phyloP scores from a whole-genome alignment of 1,284 basidiomycete genomes.

The Thecaphora thlaspeos region DNA sequence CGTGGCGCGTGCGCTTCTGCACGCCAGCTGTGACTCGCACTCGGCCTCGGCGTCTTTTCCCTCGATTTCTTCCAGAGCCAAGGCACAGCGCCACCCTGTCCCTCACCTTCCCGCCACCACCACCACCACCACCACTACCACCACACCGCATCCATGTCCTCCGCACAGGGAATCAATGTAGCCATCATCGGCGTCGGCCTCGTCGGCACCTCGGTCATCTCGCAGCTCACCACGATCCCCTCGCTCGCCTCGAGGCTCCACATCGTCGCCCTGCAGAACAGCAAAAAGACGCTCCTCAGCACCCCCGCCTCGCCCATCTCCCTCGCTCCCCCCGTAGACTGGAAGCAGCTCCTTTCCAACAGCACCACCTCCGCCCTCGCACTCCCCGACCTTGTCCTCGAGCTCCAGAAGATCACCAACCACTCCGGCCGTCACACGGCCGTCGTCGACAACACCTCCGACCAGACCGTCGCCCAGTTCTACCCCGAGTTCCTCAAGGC shows the following conservation, averaged over 20 bases:
- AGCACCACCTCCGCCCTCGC: constrained; percentile 37
- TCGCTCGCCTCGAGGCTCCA: constrained; percentile 34
- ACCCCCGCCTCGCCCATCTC: constrained; percentile 19
- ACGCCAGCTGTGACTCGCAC: too few species aligned
- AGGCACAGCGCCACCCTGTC: not conserved
- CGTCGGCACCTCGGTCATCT: constrained; percentile 53
- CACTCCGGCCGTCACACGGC: constrained; percentile 62
- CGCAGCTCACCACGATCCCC: constrained; percentile 44
- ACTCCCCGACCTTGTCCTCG: constrained; percentile 31
- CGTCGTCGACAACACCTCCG: constrained; percentile 91
- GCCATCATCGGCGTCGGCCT: constrained; percentile 55
- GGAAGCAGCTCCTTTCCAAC: constrained; percentile 35
- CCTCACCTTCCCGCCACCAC: not conserved
- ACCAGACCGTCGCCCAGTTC: constrained; percentile 74
- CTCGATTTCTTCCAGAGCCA: not conserved
- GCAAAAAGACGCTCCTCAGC: constrained; percentile 53
- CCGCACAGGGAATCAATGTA: constrained; percentile 42
- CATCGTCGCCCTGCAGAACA: constrained; percentile 54
- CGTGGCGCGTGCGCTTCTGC: too few species aligned
- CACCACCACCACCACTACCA: not conserved
- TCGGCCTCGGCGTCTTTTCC: too few species aligned
- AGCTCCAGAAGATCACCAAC: constrained; percentile 39
- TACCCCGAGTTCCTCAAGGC: constrained; percentile 79
- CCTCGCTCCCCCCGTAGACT: constrained; percentile 27
- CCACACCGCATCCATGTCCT: constrained; percentile 15